Percentiles rank a stretch among this genome's conserved stretches.
Conservation (phyloP, 495 filamentous ascomycete species). For the Aspergillus biplanus region DNA sequence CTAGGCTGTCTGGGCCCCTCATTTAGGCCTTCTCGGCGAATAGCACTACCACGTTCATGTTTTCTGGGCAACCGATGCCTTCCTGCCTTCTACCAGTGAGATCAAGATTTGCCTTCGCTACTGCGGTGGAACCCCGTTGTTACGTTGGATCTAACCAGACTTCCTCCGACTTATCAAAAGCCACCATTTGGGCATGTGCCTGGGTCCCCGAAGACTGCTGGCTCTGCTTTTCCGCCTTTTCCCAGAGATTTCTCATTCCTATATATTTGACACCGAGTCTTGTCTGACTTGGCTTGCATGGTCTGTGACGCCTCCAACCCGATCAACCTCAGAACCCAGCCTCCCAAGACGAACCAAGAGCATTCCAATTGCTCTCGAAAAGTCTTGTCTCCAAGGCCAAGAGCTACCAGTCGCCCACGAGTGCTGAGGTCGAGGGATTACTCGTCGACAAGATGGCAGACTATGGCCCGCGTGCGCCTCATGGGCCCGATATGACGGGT, state of each 20-base stretch:
- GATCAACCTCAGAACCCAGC: constrained; percentile 19
- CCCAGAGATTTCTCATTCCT: constrained; percentile 29
- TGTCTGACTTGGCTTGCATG: constrained; percentile 31
- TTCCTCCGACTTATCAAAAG: constrained; percentile 34
- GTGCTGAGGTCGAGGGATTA: neutral
- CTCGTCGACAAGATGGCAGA: constrained; percentile 46
- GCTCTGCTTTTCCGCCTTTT: constrained; percentile 22
- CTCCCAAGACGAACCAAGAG: constrained; percentile 11
- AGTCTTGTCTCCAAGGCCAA: constrained; percentile 22
- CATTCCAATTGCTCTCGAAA: constrained; percentile 16
- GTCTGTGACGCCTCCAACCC: constrained; percentile 27
- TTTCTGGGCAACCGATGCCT: constrained; percentile 11
- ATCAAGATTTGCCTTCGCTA: constrained; percentile 3
- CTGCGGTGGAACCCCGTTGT: constrained; percentile 23
- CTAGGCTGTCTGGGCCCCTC: neutral
- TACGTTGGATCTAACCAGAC: constrained; percentile 24
- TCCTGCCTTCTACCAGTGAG: constrained; percentile 20
- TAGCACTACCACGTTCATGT: constrained; percentile 5
- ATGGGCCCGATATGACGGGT: constrained; percentile 58
- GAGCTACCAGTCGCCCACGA: constrained; percentile 7
- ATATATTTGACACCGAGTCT: constrained; percentile 27
- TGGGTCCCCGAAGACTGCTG: constrained; percentile 22
- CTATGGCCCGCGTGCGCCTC: constrained; percentile 57
- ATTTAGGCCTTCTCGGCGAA: constrained; percentile 13
- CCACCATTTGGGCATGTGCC: constrained; percentile 31